Conservation (phyloP, 768 basidiomycete species). For the Trichaptum fuscoviolaceum region DNA sequence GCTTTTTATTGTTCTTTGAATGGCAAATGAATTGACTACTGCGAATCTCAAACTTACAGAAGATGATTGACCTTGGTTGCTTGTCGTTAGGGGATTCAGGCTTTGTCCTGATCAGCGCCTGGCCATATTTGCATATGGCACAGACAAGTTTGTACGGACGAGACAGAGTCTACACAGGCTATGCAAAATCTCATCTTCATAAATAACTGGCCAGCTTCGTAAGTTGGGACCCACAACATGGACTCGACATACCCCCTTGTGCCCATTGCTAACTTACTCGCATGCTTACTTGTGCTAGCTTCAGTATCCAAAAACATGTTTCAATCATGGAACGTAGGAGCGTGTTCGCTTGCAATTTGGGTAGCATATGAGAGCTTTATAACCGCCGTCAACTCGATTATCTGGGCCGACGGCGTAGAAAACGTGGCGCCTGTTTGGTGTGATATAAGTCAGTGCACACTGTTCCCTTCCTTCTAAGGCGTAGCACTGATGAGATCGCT, state of each 20-base stretch:
- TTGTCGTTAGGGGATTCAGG: too few species aligned
- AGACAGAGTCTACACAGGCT: too few species aligned
- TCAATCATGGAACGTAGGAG: conserved; percentile 25
- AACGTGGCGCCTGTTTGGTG: conserved; percentile 29
- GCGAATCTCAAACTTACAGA: too few species aligned
- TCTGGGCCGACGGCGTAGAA: conserved; percentile 25
- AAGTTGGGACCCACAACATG: not conserved
- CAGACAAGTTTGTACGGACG: too few species aligned
- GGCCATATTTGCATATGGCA: too few species aligned
- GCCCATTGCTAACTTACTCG: not conserved
- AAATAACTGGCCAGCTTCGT: not conserved
- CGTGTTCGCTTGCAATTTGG: conserved; percentile 30
- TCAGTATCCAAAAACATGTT: not conserved
- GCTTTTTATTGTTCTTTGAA: too few species aligned
- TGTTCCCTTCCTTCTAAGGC: not conserved
- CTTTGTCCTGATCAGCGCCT: too few species aligned
- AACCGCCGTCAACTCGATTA: conserved; percentile 24
- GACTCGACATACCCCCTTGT: not conserved
- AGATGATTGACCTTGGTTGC: too few species aligned
- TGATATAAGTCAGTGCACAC: conserved; percentile 27
- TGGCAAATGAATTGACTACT: too few species aligned
- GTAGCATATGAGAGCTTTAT: conserved; percentile 2
- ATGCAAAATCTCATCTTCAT: not conserved
- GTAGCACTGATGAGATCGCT: not conserved
- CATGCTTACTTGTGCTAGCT: not conserved